phyloP scores from a whole-genome alignment of 768 basidiomycete species.

The Suillus sp. region DNA sequence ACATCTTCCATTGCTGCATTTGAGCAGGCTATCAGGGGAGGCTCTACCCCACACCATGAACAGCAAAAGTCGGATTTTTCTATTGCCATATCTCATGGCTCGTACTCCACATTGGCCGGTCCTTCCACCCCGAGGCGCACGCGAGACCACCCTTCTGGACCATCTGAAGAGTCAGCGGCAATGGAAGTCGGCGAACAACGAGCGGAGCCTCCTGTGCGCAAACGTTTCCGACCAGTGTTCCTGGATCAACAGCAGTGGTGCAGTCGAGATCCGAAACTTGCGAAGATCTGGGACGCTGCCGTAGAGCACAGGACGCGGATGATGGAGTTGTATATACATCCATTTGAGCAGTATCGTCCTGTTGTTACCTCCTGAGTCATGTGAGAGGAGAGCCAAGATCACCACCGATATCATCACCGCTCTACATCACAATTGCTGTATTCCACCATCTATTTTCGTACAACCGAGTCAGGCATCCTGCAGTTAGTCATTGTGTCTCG shows the following conservation, averaged over 20 bases:
- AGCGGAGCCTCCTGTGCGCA: slow-evolving; percentile 23
- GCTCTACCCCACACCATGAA: neutral
- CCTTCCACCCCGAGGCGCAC: slow-evolving; percentile 30
- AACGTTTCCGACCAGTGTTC: slow-evolving; percentile 52
- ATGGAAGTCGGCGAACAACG: slow-evolving; percentile 27
- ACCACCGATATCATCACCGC: neutral
- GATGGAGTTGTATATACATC: slow-evolving; percentile 18
- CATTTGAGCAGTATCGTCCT: slow-evolving; percentile 15
- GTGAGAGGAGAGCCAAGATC: neutral
- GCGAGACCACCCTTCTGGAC: slow-evolving; percentile 17
- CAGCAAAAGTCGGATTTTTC: neutral
- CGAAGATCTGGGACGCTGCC: slow-evolving; percentile 25
- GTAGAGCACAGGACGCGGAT: slow-evolving; percentile 12
- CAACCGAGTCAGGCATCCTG: slow-evolving; percentile 22
- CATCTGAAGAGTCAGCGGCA: slow-evolving; percentile 11
- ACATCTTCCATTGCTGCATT: slow-evolving; percentile 20
- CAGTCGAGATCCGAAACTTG: slow-evolving; percentile 40
- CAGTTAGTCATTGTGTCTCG: slow-evolving; percentile 46
- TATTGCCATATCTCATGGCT: neutral
- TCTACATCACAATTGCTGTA: too few species aligned
- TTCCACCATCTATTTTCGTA: too few species aligned
- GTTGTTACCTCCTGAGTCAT: neutral
- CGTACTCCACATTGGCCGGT: slow-evolving; percentile 19
- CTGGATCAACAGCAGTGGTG: slow-evolving; percentile 45
- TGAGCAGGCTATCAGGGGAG: slow-evolving; percentile 19